Evolutionary conservation across 2,329 filamentous ascomycete species (phyloP).

Genomic region (Aspergillus persii): DNA sequence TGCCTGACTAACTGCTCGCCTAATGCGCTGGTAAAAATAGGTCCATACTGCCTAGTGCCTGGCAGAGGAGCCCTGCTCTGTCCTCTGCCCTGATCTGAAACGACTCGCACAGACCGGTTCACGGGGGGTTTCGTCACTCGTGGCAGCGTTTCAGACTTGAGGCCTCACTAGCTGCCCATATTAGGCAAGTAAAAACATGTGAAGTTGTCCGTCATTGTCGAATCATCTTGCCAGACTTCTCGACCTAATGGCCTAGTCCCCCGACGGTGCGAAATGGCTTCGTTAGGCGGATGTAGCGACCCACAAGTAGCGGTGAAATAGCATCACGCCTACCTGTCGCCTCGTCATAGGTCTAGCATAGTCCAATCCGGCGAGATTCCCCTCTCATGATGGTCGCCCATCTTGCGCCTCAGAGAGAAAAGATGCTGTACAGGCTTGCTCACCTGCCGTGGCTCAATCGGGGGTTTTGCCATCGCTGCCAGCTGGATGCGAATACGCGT

Average conservation of each 20-base stretch:
- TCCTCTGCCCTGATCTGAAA: not conserved
- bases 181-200: not conserved
- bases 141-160: not conserved
- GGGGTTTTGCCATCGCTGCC: slow-evolving; percentile 1
- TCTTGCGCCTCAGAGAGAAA: not conserved
- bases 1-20: not conserved
- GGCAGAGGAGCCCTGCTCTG: not conserved
- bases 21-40: not conserved
- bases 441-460: slow-evolving; percentile 4
- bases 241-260: not conserved
- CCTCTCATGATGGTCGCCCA: not conserved
- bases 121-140: not conserved
- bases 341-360: slow-evolving; percentile 5
- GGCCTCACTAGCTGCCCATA: not conserved
- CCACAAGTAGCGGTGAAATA: slow-evolving; percentile 10
- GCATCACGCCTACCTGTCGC: slow-evolving; percentile 8
- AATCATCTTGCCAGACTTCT: not conserved
- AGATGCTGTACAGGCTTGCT: not conserved
- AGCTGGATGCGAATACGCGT: not conserved
- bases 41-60: not conserved
- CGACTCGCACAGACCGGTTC: not conserved
- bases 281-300: not conserved
- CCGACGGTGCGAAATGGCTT: not conserved
- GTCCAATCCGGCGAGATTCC: not conserved
- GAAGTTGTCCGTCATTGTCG: not conserved